Evolutionary conservation across 2,329 filamentous ascomycete genomes (phyloP).

Genomic region (Periconia macrospinosa): DNA sequence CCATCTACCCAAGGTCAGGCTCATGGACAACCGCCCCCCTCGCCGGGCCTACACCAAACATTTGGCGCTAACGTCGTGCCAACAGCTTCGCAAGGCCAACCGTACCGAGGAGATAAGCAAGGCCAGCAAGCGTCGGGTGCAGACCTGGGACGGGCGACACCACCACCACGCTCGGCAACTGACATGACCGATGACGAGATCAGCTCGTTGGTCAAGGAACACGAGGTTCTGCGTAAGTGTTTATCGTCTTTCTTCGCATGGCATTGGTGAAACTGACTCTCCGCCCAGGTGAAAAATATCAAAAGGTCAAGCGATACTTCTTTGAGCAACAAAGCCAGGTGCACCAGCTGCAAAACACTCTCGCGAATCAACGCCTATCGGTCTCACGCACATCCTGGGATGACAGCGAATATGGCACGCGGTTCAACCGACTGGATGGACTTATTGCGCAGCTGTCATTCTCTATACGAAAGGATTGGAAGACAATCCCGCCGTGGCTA

Average conservation of each 20-base stretch:
- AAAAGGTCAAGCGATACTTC: slow-evolving; percentile 96
- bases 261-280: slow-evolving; percentile 3
- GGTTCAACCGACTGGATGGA: slow-evolving; percentile 89
- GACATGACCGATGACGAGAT: slow-evolving; percentile 54
- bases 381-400: slow-evolving; percentile 93
- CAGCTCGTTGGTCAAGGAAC: slow-evolving; percentile 51
- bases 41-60: slow-evolving; percentile 41
- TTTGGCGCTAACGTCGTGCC: slow-evolving; percentile 52
- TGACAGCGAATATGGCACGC: slow-evolving; percentile 87
- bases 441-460: slow-evolving; percentile 94
- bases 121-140: slow-evolving; percentile 27
- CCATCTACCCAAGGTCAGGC: slow-evolving; percentile 40
- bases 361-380: slow-evolving; percentile 93
- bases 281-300: slow-evolving; percentile 82
- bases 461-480: slow-evolving; percentile 95
- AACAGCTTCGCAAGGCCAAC: slow-evolving; percentile 48
- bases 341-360: slow-evolving; percentile 93
- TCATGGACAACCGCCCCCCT: slow-evolving; percentile 37
- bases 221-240: slow-evolving; percentile 53
- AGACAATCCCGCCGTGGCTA: slow-evolving; percentile 77
- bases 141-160: slow-evolving; percentile 47
- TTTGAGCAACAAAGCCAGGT: slow-evolving; percentile 91
- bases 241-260: background rate
- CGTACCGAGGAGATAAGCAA: slow-evolving; percentile 44
- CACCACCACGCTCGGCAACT: slow-evolving; percentile 47